Evolutionary conservation across 2,329 filamentous ascomycete genomes (phyloP), one percentile per base, ranked within the genome.

Genomic region (Neoascochyta sp.): DNA sequence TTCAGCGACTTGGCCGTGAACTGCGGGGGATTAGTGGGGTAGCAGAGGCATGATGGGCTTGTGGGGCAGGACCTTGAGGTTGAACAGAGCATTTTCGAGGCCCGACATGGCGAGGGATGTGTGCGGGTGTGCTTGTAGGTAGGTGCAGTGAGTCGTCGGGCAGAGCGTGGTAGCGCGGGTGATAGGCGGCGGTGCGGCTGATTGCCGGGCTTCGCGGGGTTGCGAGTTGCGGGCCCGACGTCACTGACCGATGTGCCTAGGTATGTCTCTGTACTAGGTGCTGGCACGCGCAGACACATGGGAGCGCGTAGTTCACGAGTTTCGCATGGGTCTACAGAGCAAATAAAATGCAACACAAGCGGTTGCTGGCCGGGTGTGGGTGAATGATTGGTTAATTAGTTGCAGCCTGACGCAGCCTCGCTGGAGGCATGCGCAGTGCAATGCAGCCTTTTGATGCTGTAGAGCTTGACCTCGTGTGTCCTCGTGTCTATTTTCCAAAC

Each of bases 1-100:
- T 78, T 78, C 32, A 80, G 70, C 62, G 77, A 74, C 58, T 79
- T 80, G 29, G 75, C 71, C 18, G 76, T 80, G 64, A 80, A 78
- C 75, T 76, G 47, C 17, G 24, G 20, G 19, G 16, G 49, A 33
- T 26, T 22, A 17, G 17, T 24, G n/a, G n/a, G n/a, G n/a, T n/a
- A n/a, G n/a, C n/a, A n/a, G n/a, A n/a, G n/a, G 28, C 14, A 19
- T 19, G 17, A 21, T 19, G 24, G 37, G 20, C 27, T 30, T 28
- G 22, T 12, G 33, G n/a, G 23, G 14, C 18, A 26, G 23, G 37
- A 75, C 75, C 67, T 78, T 79, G 39, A 79, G 66, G 54, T 78
- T 78, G 63, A 78, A 77, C 22, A 78, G 69, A 14, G 75, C 73
- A 53, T 78, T 78, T 55, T 78, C 75, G 34, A 78, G 69, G 39